Evolutionary conservation across 805 yeast species (phyloP).

Genomic region (Candida ortonii): DNA sequence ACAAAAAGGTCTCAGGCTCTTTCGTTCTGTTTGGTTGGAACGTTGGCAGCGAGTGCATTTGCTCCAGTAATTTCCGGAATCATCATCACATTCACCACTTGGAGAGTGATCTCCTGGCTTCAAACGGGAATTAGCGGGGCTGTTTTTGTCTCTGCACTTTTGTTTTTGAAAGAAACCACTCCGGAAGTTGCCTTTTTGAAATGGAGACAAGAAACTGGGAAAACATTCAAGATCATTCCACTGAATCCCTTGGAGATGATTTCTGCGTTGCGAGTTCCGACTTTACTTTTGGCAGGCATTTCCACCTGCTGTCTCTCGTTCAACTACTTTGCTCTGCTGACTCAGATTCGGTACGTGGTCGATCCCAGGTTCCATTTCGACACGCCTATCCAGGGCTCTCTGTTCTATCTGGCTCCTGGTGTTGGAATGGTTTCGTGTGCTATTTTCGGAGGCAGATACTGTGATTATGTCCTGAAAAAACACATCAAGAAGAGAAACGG

Average conservation of each 20-base stretch:
- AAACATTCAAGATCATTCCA: conserved; percentile 37
- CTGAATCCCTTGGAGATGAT: conserved; percentile 45
- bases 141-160: conserved; percentile 30
- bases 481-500: conserved; percentile 39
- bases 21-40: conserved; percentile 44
- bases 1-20: conserved; percentile 46
- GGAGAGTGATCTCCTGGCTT: conserved; percentile 52
- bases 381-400: conserved; percentile 46
- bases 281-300: conserved; percentile 40
- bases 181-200: conserved; percentile 29
- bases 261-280: conserved; percentile 38
- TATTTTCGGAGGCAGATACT: conserved; percentile 47
- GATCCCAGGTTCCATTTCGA: conserved; percentile 50
- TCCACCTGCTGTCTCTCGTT: conserved; percentile 38
- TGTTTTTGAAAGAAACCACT: conserved; percentile 46
- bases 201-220: conserved; percentile 27
- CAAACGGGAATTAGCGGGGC: conserved; percentile 42
- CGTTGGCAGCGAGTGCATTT: conserved; percentile 49
- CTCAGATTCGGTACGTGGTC: conserved; percentile 52
- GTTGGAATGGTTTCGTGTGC: conserved; percentile 48
- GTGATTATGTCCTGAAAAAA: conserved; percentile 44
- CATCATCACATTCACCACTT: conserved; percentile 44
- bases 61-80: conserved; percentile 52
- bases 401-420: conserved; percentile 55
- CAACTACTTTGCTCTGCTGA: conserved; percentile 47